Conservation (phyloP, 2,329 filamentous ascomycete species). For the Aspergillus proliferans region DNA sequence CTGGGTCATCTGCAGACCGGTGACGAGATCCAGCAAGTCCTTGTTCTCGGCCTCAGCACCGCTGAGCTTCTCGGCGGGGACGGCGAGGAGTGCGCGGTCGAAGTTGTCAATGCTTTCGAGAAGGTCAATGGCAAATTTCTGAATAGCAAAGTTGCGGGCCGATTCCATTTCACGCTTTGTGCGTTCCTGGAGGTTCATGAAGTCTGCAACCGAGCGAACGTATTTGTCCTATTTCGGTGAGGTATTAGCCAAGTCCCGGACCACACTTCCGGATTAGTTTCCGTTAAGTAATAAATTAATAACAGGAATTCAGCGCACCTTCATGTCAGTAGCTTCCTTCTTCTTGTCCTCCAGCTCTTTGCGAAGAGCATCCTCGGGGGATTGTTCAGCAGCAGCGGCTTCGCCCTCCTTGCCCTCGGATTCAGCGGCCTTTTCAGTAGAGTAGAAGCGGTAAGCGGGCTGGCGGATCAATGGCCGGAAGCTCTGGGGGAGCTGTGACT, state of each 20-base stretch:
- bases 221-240: conserved; percentile 69
- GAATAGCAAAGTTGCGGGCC: conserved; percentile 88
- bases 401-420: conserved; percentile 17
- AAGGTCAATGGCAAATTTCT: conserved; percentile 88
- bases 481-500: conserved; percentile 21
- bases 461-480: conserved; percentile 28
- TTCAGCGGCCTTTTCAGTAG: conserved; percentile 32
- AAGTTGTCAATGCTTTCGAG: conserved; percentile 96
- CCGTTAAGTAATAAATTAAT: not conserved
- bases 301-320: conserved; percentile 52
- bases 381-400: conserved; percentile 37
- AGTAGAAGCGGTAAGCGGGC: conserved; percentile 36
- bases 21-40: conserved; percentile 74
- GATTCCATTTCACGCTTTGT: conserved; percentile 82
- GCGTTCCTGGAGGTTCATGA: conserved; percentile 95
- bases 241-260: not conserved
- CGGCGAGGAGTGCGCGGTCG: conserved; percentile 79
- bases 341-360: conserved; percentile 67
- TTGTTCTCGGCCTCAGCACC: conserved; percentile 53
- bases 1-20: conserved; percentile 94
- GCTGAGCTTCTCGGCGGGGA: conserved; percentile 66
- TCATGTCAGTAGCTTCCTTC: conserved; percentile 71
- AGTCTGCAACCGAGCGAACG: conserved; percentile 88
- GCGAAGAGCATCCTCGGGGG: conserved; percentile 46
- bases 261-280: not conserved